These are phyloP conservation scores for Stephania yunnanensis DNA, from an alignment of 164 flowering plant genomes.

Conservation along the genomic window DNA sequence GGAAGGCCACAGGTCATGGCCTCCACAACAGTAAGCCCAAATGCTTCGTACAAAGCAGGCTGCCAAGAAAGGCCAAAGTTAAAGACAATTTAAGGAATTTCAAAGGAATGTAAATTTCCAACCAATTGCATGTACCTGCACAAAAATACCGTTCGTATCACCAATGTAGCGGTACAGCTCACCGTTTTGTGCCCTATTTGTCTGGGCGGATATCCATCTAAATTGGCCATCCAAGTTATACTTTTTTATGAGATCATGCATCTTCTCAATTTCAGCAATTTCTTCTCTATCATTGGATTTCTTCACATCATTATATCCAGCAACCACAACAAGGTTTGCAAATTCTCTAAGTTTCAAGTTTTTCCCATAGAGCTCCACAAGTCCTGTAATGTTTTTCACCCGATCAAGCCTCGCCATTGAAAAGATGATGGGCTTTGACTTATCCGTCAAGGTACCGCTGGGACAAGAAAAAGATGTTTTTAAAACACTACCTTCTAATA, in stretches of 20 bases:
- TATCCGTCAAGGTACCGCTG: constrained; percentile 74
- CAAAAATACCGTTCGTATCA: constrained; percentile 80
- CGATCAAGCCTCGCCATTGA: constrained; percentile 97
- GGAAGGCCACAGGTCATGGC: constrained; percentile 99
- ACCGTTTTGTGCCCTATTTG: constrained; percentile 82
- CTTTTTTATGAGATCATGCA: constrained; percentile 68
- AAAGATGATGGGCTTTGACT: constrained; percentile 81
- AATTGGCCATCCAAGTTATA: constrained; percentile 75
- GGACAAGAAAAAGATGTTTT: constrained; percentile 7
- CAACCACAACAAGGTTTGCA: constrained; percentile 78
- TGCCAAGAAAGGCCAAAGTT: constrained; percentile 17
- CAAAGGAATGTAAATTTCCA: neutral
- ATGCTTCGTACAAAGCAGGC: constrained; percentile 97
- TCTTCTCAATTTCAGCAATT: constrained; percentile 83
- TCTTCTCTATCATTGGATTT: constrained; percentile 90
- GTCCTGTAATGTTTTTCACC: constrained; percentile 90
- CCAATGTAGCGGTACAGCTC: constrained; percentile 94
- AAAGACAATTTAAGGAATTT: neutral
- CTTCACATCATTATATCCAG: constrained; percentile 73
- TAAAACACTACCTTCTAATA: neutral
- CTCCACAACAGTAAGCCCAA: constrained; percentile 97
- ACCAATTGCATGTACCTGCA: constrained; percentile 50
- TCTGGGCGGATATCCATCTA: constrained; percentile 83
- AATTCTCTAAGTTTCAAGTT: constrained; percentile 55
- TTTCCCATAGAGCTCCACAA: constrained; percentile 79